Conservation (phyloP, 176 grass and related monocot species). For the Aegilops sharonensis region DNA sequence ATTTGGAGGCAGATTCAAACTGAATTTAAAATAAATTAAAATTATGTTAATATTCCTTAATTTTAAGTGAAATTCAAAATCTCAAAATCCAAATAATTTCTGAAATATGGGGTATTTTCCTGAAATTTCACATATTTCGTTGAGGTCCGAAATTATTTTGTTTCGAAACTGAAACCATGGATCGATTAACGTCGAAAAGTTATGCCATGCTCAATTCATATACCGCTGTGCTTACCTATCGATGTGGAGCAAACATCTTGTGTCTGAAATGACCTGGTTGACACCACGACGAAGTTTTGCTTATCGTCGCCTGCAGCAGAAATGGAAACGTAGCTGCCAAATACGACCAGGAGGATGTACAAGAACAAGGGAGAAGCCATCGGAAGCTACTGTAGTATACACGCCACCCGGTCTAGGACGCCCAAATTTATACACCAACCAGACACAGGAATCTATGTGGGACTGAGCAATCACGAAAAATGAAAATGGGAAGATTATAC, state of each 20-base stretch:
- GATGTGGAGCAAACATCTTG: not conserved
- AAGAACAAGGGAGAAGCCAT: not conserved
- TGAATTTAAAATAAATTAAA: too few species aligned
- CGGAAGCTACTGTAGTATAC: not conserved
- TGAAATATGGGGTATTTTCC: too few species aligned
- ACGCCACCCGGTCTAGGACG: not conserved
- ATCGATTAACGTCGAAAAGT: too few species aligned
- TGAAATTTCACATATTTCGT: too few species aligned
- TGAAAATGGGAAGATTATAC: not conserved
- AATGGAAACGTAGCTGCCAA: not conserved
- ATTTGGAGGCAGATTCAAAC: too few species aligned
- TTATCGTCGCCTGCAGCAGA: not conserved
- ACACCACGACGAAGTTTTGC: not conserved
- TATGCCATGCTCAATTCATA: not conserved
- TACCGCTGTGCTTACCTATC: not conserved
- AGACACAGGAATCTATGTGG: not conserved
- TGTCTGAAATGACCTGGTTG: not conserved
- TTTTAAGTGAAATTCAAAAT: too few species aligned
- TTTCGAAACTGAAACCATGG: too few species aligned
- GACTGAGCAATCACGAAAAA: not conserved
- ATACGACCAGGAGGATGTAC: not conserved
- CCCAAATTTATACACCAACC: not conserved
- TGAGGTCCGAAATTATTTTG: too few species aligned
- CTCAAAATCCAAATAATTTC: too few species aligned
- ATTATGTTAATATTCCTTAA: too few species aligned